Percentiles rank a stretch among this genome's conserved stretches.
phyloP scores from a whole-genome alignment of 306 rosid species.

The Castanopsis chinensis region DNA sequence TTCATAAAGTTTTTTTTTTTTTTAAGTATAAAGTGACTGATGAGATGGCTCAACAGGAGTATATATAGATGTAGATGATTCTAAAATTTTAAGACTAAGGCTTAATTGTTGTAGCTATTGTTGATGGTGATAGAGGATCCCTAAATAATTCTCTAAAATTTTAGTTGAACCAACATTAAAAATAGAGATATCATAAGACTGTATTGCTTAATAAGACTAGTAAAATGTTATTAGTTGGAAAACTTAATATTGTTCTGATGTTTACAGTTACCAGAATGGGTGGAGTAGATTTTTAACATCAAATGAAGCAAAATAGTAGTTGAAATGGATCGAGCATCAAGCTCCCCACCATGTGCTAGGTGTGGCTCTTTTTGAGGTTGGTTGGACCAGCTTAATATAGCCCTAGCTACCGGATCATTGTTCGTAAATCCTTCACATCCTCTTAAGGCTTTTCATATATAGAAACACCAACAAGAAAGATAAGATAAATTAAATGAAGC shows the following conservation, averaged over 20 bases:
- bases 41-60: too few species aligned
- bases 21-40: too few species aligned
- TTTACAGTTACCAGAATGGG: constrained; percentile 17
- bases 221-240: background rate
- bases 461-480: background rate
- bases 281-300: constrained; percentile 7
- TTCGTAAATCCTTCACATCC: background rate
- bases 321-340: constrained; percentile 12
- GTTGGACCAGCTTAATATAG: constrained; percentile 42
- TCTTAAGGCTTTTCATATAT: background rate
- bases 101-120: too few species aligned
- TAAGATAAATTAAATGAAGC: background rate
- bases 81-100: too few species aligned
- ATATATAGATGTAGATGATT: too few species aligned
- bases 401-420: constrained; percentile 2
- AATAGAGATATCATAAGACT: background rate
- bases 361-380: constrained; percentile 19
- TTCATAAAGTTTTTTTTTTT: too few species aligned
- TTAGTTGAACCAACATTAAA: background rate
- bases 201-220: too few species aligned
- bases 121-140: background rate
- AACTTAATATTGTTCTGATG: background rate
- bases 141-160: background rate
- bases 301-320: constrained; percentile 30
- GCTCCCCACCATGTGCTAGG: constrained; percentile 43